phyloP scores from a whole-genome alignment of 2,329 filamentous ascomycete genomes.

The Fusarium gaditjirri region DNA sequence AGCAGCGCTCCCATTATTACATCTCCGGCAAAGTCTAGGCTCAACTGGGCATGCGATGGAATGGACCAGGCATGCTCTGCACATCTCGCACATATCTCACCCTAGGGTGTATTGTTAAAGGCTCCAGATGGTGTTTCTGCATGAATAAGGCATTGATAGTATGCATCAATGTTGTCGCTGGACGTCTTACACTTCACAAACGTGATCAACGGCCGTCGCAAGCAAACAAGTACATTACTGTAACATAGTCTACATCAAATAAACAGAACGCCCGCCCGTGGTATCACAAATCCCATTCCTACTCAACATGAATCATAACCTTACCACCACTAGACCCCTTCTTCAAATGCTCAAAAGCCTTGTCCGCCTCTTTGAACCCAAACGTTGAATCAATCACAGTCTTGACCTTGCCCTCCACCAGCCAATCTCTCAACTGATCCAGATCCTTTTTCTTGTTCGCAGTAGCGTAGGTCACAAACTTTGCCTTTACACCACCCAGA shows the following conservation, averaged over 20 bases:
- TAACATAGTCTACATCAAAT: neutral
- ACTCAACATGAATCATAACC: constrained; percentile 56
- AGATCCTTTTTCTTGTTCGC: constrained; percentile 59
- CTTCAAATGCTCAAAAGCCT: constrained; percentile 69
- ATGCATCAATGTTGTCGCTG: neutral
- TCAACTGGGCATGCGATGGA: neutral
- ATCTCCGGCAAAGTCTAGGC: neutral
- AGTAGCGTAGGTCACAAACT: constrained; percentile 54
- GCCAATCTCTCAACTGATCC: constrained; percentile 62
- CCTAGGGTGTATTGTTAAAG: neutral
- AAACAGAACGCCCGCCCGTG: neutral
- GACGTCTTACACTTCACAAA: neutral
- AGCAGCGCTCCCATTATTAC: neutral
- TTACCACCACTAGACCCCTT: constrained; percentile 70
- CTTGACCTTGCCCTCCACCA: constrained; percentile 67
- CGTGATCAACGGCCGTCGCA: neutral
- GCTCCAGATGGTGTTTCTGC: neutral
- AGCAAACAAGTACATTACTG: neutral
- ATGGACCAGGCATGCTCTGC: no score
- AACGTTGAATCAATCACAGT: constrained; percentile 65
- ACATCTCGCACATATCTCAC: neutral
- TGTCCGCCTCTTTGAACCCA: constrained; percentile 64
- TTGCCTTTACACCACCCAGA: constrained; percentile 54
- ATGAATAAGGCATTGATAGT: neutral
- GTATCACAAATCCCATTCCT: constrained; percentile 10